Conservation (phyloP, 169 alveolate genomes). For the Babesia bovis region DNA sequence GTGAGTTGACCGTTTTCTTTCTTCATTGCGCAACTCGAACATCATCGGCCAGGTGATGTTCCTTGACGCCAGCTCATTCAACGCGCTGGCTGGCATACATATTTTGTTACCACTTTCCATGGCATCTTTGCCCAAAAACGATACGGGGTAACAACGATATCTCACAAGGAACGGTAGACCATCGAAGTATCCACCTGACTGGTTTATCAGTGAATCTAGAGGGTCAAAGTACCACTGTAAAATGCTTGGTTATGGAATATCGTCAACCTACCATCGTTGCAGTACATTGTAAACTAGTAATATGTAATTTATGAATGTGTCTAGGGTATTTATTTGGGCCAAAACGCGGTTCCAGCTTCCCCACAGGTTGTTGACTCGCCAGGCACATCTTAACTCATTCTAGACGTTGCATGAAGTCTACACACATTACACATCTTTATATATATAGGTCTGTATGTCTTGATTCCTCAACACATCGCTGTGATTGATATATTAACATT, state of each 20-base stretch:
- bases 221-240: constrained; percentile 60
- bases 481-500: not conserved
- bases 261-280: constrained; percentile 6
- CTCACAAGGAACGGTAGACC: constrained; percentile 62
- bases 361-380: not conserved
- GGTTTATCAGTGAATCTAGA: constrained; percentile 24
- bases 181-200: constrained; percentile 18
- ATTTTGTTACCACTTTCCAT: constrained; percentile 85
- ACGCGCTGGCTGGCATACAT: constrained; percentile 81
- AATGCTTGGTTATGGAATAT: not conserved
- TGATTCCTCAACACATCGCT: constrained; percentile 7
- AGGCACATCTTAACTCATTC: not conserved
- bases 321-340: not conserved
- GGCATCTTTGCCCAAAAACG: constrained; percentile 82
- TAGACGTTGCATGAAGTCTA: not conserved
- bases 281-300: not conserved
- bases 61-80: constrained; percentile 82
- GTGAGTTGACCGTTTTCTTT: constrained; percentile 79
- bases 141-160: constrained; percentile 83
- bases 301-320: not conserved
- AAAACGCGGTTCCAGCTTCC: constrained; percentile 22
- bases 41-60: constrained; percentile 87
- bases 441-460: not conserved
- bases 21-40: constrained; percentile 79
- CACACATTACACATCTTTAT: not conserved